These are phyloP conservation scores for Breviolum minutum DNA, from an alignment of 73 alveolate species.

Conservation along the genomic window DNA sequence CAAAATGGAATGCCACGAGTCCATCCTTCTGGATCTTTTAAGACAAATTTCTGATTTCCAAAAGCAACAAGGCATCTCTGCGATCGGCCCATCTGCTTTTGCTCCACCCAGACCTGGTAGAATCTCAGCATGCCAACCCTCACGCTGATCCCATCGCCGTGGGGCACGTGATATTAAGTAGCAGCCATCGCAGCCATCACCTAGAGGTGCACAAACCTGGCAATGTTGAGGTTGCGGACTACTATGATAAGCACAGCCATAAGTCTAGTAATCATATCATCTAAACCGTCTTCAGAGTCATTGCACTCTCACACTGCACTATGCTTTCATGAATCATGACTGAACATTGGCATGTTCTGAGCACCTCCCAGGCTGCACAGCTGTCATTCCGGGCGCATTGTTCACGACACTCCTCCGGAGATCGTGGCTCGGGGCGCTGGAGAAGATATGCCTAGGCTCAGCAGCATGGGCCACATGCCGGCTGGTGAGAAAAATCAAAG, in stretches of 20 bases:
- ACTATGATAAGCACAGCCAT: not conserved
- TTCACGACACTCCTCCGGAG: constrained; percentile 66
- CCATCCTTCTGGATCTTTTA: not conserved
- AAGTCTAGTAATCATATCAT: no score
- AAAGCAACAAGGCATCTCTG: no score
- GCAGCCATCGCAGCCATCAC: constrained; percentile 95
- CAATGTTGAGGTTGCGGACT: not conserved
- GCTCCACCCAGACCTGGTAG: constrained; percentile 56
- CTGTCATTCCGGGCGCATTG: constrained; percentile 55
- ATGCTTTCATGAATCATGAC: no score
- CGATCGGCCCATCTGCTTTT: no score
- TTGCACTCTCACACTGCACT: no score
- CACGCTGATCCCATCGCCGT: constrained; percentile 93
- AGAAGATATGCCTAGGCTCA: constrained; percentile 42
- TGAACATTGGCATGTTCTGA: not conserved
- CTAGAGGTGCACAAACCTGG: constrained; percentile 84
- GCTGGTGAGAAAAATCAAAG: not conserved
- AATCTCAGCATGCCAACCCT: constrained; percentile 91
- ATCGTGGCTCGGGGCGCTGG: constrained; percentile 63
- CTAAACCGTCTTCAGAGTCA: no score
- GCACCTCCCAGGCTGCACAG: constrained; percentile 94
- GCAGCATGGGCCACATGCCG: not conserved
- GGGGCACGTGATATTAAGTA: constrained; percentile 88
- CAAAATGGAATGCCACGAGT: not conserved
- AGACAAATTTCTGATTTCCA: not conserved